Evolutionary conservation across 148 eudicot genomes (phyloP).

Genomic region (Polygonum aviculare): DNA sequence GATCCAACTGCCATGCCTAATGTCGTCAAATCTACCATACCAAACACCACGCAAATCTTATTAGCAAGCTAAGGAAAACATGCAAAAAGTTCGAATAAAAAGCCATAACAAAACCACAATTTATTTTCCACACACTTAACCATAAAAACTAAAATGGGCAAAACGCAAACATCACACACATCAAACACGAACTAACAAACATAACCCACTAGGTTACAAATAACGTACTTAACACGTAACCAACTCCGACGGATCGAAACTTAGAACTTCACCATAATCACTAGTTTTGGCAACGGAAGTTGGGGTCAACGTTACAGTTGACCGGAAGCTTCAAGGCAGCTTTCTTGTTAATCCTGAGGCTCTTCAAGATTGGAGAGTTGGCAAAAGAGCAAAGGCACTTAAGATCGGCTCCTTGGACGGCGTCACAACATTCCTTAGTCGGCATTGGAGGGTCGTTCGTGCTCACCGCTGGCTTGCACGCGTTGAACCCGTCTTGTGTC

Average conservation of each 20-base stretch:
- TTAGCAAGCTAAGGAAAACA: too few relatives aligned
- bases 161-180: background rate
- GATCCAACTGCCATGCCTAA: too few relatives aligned
- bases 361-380: constrained; percentile 2
- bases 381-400: constrained; percentile 10
- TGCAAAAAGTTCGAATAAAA: too few relatives aligned
- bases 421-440: background rate
- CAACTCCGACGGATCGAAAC: background rate
- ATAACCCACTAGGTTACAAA: background rate
- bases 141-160: background rate
- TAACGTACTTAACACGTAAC: background rate
- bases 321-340: background rate
- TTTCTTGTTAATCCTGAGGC: background rate
- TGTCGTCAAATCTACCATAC: too few relatives aligned
- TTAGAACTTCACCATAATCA: background rate
- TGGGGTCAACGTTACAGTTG: background rate
- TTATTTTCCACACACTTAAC: background rate
- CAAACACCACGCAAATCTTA: too few relatives aligned
- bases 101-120: too few relatives aligned
- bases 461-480: constrained; percentile 6
- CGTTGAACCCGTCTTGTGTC: background rate
- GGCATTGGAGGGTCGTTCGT: background rate
- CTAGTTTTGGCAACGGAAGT: background rate
- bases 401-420: background rate
- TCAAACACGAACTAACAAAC: background rate